Base-by-base conservation (phyloP, 106 monocot genomes). In the Posidonia australis region DNA sequence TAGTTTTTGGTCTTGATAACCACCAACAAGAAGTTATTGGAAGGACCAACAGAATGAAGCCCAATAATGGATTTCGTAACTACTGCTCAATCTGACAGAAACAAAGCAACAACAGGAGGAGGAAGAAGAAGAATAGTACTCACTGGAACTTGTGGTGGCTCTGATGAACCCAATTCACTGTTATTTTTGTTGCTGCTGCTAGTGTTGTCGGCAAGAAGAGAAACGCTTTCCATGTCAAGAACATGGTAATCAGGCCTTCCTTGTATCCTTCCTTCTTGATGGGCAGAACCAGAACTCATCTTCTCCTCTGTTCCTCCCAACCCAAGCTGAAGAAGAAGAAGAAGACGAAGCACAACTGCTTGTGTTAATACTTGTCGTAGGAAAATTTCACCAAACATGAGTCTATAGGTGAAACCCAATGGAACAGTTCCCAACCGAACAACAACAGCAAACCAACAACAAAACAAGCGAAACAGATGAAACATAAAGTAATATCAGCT, bases 181-280 rank as follows among this genome's bases (percentile, higher is more conserved):
- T 24, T 26, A 7, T 46, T 44, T 3, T 17, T 47, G 64, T 7
- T 47, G 22, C 0, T 47, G 61, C 0, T 60, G 60, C 0, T 46
- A 44, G 3, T 26, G 6, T 0, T 64, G 22, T 42, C 19, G n/a
- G 3, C 5, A 20, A n/a, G 11, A 43, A 62, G 61, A 62, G 42
- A 44, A 4, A 62, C 10, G 44, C 21, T 42, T 42, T 62, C 61
- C 36, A 62, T 42, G 61, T 62, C 42, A 0, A 62, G 61, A 62
- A 62, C 61, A 3, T 21, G 11, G 36, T 31, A 43, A 43, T 62
- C 61, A 5, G 24, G 30, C 26, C 26, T 58, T 58, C 30, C 28
- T 29, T 17, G 58, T 5, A 16, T 5, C 16, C 16, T 58, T 22
- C 30, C 61, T 43, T 62, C 42, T 62, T 43, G n/a, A 44, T 23